Conservation (phyloP, 1,139 yeast species). For the Zygosaccharomyces pseudobailii region DNA sequence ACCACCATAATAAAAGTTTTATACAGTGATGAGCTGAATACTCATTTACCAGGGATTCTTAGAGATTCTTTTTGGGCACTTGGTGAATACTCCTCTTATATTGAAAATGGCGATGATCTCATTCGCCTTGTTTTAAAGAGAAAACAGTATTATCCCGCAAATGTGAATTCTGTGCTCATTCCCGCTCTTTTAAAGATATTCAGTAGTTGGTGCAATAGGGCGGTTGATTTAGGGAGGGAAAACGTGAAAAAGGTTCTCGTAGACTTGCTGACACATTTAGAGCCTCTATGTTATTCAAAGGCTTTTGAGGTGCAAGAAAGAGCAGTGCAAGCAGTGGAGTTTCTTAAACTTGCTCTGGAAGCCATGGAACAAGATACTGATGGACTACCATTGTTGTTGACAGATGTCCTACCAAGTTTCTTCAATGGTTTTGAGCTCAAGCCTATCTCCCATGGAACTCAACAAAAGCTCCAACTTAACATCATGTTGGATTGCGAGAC, state of each 20-base stretch:
- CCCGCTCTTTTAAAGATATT: constrained; percentile 52
- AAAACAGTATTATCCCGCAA: constrained; percentile 23
- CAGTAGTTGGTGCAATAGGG: constrained; percentile 35
- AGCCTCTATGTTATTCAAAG: constrained; percentile 38
- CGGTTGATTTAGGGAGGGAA: constrained; percentile 19
- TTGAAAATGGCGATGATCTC: constrained; percentile 38
- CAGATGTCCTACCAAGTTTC: constrained; percentile 68
- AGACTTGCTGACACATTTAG: constrained; percentile 34
- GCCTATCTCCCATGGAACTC: constrained; percentile 73
- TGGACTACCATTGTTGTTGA: constrained; percentile 57
- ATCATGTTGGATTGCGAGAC: constrained; percentile 41
- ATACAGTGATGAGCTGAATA: constrained; percentile 33
- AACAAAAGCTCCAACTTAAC: constrained; percentile 55
- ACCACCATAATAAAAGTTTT: constrained; percentile 39
- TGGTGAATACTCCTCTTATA: constrained; percentile 60
- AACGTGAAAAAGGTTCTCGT: constrained; percentile 22
- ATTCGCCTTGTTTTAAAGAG: constrained; percentile 28
- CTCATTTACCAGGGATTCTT: constrained; percentile 38
- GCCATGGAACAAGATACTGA: constrained; percentile 33
- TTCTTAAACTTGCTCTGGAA: constrained; percentile 56
- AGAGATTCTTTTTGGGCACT: constrained; percentile 60
- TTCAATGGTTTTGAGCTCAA: constrained; percentile 66
- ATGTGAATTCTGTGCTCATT: constrained; percentile 42
- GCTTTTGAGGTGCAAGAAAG: constrained; percentile 87
- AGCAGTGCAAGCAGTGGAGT: constrained; percentile 74